Conservation (phyloP, 202 grass and related monocot genomes). For the Musa balbisiana region DNA sequence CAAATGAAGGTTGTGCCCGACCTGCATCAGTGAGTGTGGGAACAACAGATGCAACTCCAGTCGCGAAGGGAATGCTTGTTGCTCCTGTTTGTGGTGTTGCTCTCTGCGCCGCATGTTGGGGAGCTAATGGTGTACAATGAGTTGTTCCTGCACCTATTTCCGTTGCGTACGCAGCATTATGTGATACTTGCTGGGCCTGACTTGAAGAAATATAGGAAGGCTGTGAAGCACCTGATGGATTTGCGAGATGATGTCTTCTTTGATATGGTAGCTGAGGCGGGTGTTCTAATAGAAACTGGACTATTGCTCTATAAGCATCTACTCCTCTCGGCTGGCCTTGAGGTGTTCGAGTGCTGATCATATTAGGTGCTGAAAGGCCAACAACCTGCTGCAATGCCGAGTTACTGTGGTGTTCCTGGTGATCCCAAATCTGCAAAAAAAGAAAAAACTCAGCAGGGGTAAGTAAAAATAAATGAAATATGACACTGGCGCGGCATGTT, state of each 20-base stretch:
- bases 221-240: constrained; percentile 1
- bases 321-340: constrained; percentile 33
- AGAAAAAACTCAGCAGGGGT: neutral
- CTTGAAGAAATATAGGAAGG: neutral
- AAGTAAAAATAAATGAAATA: neutral
- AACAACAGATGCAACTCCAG: neutral
- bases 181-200: constrained; percentile 1
- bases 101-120: constrained; percentile 18
- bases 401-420: neutral
- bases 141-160: neutral
- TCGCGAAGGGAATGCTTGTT: constrained; percentile 14
- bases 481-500: too few relatives aligned
- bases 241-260: constrained; percentile 5
- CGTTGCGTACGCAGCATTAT: neutral
- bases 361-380: constrained; percentile 23
- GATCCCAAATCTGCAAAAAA: neutral
- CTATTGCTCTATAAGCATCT: constrained; percentile 26
- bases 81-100: constrained; percentile 1
- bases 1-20: constrained; percentile 3
- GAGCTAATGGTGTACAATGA: neutral
- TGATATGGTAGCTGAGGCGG: constrained; percentile 3
- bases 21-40: neutral
- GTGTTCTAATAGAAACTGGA: neutral
- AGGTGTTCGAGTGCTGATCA: constrained; percentile 12
- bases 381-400: neutral